Evolutionary conservation across 2,329 filamentous ascomycete species (phyloP).

Genomic region (Furcasterigmium sp.): DNA sequence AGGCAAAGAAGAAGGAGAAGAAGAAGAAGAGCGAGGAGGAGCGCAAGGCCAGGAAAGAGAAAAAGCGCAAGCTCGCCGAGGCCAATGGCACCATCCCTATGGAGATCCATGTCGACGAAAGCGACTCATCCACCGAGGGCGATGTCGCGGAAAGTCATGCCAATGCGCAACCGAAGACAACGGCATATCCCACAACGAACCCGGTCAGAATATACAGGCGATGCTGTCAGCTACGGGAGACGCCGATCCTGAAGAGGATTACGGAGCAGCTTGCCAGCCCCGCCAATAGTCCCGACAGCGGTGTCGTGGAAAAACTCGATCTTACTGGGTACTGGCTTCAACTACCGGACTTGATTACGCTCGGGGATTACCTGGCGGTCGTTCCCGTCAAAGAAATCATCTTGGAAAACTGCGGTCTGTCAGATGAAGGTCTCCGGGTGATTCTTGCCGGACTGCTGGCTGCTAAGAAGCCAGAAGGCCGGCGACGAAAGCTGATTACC

Average conservation of each 20-base stretch:
- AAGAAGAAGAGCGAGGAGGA: conserved; percentile 94
- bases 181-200: conserved; percentile 68
- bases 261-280: conserved; percentile 78
- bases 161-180: conserved; percentile 44
- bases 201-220: conserved; percentile 88
- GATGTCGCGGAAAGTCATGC: conserved; percentile 14
- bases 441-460: conserved; percentile 82
- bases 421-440: conserved; percentile 80
- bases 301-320: conserved; percentile 78
- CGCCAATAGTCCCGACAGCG: conserved; percentile 59
- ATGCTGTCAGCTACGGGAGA: conserved; percentile 91
- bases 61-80: conserved; percentile 77
- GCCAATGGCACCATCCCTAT: conserved; percentile 83
- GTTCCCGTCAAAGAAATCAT: conserved; percentile 85
- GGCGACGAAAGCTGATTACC: conserved; percentile 38
- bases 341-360: conserved; percentile 74
- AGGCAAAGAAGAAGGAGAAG: conserved; percentile 81
- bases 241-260: conserved; percentile 84
- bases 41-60: conserved; percentile 85
- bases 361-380: conserved; percentile 90
- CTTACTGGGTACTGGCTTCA: conserved; percentile 81
- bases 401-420: conserved; percentile 81
- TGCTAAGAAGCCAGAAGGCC: conserved; percentile 61
- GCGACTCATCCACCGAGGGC: conserved; percentile 45
- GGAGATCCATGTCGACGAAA: conserved; percentile 70